Conservation (phyloP, 495 filamentous ascomycete genomes). For the Xylaria scruposa region DNA sequence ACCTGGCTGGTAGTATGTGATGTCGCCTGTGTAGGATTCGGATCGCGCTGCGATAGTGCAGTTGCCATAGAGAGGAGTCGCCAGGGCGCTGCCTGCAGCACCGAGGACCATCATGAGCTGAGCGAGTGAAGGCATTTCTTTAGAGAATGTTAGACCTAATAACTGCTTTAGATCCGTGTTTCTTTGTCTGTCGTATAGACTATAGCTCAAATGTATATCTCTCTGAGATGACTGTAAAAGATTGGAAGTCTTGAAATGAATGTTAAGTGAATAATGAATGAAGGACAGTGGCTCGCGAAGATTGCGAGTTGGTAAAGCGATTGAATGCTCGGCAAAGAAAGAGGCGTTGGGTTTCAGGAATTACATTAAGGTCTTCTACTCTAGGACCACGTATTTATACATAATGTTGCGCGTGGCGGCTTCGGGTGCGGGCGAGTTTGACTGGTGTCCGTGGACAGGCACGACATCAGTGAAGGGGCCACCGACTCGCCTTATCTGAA, state of each 20-base stretch:
- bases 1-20: slow-evolving; percentile 56
- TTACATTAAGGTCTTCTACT: background rate
- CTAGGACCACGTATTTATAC: slow-evolving; percentile 18
- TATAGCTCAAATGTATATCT: background rate
- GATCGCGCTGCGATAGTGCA: background rate
- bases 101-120: slow-evolving; percentile 16
- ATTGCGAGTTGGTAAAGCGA: slow-evolving; percentile 13
- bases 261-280: slow-evolving; percentile 9
- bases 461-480: background rate
- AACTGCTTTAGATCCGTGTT: background rate
- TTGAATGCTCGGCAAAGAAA: background rate
- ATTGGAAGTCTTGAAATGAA: background rate
- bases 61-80: slow-evolving; percentile 19
- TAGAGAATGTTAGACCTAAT: background rate
- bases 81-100: slow-evolving; percentile 25
- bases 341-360: slow-evolving; percentile 1
- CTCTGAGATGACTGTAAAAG: slow-evolving; percentile 5
- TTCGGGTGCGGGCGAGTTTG: background rate
- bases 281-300: slow-evolving; percentile 15
- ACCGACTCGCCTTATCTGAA: background rate
- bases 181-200: background rate
- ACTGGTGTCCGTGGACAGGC: background rate
- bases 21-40: slow-evolving; percentile 46
- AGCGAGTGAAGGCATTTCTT: slow-evolving; percentile 21
- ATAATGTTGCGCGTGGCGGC: background rate